Evolutionary conservation across 345 rosid genomes (phyloP).

Genomic region (Chamaenerion angustifolium): DNA sequence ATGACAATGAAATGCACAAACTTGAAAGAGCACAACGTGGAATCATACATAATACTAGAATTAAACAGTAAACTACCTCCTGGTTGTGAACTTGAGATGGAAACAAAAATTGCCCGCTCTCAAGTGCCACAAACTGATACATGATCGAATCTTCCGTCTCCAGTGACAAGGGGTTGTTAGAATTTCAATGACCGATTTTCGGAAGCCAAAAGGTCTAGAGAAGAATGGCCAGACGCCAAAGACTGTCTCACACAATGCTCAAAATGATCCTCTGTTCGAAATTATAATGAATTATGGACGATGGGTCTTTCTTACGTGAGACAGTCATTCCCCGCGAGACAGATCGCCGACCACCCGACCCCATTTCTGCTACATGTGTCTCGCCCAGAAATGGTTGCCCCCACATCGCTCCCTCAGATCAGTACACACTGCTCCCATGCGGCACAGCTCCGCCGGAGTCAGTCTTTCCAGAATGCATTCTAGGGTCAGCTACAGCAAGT

Average conservation of each 20-base stretch:
- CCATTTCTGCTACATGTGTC: constrained; percentile 72
- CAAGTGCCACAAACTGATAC: constrained; percentile 63
- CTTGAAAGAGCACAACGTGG: too few species aligned
- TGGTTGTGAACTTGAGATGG: constrained; percentile 89
- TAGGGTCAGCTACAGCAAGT: constrained; percentile 66
- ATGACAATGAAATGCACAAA: too few species aligned
- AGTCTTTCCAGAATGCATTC: constrained; percentile 67
- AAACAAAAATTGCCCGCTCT: constrained; percentile 67
- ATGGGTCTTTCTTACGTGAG: too few species aligned
- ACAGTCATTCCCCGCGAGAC: constrained; percentile 44
- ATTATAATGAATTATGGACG: too few species aligned
- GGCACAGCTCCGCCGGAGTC: constrained; percentile 51
- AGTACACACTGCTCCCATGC: constrained; percentile 53
- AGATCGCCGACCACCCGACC: constrained; percentile 48
- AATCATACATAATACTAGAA: too few species aligned
- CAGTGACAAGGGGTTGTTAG: constrained; percentile 13
- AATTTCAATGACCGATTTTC: constrained; percentile 8
- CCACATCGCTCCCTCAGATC: constrained; percentile 45
- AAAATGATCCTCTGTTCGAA: too few species aligned
- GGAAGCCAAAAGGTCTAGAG: constrained; percentile 12
- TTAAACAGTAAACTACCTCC: too few species aligned
- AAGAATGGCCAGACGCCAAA: constrained; percentile 23
- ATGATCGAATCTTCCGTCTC: constrained; percentile 39
- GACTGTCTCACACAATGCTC: constrained; percentile 16
- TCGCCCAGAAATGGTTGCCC: constrained; percentile 63